Evolutionary conservation across 2,329 filamentous ascomycete species (phyloP).

Genomic region (Zymoseptoria brevis): DNA sequence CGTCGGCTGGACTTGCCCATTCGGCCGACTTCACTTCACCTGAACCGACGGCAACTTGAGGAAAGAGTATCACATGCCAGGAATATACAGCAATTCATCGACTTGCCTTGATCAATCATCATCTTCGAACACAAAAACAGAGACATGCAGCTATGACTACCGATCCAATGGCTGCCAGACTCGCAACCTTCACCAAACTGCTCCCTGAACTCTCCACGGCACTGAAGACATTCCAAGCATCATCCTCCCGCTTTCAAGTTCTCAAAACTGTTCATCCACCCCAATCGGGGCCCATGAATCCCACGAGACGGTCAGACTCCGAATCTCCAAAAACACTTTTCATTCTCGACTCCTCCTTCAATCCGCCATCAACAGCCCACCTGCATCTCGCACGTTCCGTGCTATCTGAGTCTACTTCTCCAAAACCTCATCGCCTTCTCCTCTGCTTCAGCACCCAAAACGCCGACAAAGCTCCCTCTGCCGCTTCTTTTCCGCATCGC

Average conservation of each 20-base stretch:
- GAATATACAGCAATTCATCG: not conserved
- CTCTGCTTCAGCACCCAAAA: conserved; percentile 57
- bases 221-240: conserved; percentile 38
- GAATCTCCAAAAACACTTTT: conserved; percentile 43
- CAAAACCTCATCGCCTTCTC: conserved; percentile 42
- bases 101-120: no score
- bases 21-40: not conserved
- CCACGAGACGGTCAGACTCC: conserved; percentile 5
- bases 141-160: not conserved
- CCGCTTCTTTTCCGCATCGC: conserved; percentile 59
- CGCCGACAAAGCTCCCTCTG: conserved; percentile 58
- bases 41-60: not conserved
- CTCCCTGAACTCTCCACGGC: conserved; percentile 30
- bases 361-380: conserved; percentile 55
- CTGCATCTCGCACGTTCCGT: conserved; percentile 48
- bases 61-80: not conserved
- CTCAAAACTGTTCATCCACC: conserved; percentile 27
- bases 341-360: conserved; percentile 60
- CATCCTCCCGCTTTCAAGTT: conserved; percentile 29
- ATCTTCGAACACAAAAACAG: no score
- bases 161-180: conserved; percentile 9
- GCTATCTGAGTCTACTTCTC: conserved; percentile 32
- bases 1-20: not conserved
- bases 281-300: conserved; percentile 11
- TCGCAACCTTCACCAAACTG: conserved; percentile 7